Conservation (phyloP, 2,329 filamentous ascomycete genomes). For the Pezicula neosporulosa region DNA sequence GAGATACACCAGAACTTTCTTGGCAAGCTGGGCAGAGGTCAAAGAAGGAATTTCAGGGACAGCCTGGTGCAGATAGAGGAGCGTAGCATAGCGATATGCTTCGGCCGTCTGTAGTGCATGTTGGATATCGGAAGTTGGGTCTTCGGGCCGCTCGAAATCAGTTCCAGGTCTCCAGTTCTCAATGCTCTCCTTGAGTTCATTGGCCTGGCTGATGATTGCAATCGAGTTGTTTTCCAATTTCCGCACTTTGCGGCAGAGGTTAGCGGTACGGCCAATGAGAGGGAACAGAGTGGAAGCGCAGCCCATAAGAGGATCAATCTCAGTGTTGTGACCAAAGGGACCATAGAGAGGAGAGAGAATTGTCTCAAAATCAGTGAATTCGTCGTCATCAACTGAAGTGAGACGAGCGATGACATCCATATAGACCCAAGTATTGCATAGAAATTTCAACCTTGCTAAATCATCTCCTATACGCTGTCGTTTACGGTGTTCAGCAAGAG, state of each 20-base stretch:
- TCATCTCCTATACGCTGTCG: constrained; percentile 41
- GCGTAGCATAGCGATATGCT: constrained; percentile 63
- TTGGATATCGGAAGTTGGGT: constrained; percentile 57
- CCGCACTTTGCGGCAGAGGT: constrained; percentile 60
- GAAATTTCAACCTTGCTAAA: constrained; percentile 55
- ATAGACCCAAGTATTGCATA: constrained; percentile 72
- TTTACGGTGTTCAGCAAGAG: constrained; percentile 44
- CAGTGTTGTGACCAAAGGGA: constrained; percentile 34
- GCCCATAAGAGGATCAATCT: constrained; percentile 70
- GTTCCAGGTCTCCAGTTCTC: constrained; percentile 53
- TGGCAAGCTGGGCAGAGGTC: constrained; percentile 53
- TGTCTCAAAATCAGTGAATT: constrained; percentile 49
- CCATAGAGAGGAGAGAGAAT: constrained; percentile 37
- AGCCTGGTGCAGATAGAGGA: constrained; percentile 65
- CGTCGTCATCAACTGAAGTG: constrained; percentile 51
- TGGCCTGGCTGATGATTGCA: constrained; percentile 57
- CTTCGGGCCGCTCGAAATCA: constrained; percentile 58
- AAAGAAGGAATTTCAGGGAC: constrained; percentile 64
- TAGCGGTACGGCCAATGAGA: constrained; percentile 62
- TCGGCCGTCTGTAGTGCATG: constrained; percentile 65
- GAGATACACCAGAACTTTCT: constrained; percentile 57
- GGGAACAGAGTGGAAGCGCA: constrained; percentile 66
- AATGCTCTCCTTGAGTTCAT: constrained; percentile 56
- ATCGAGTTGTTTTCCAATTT: constrained; percentile 49
- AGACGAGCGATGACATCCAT: constrained; percentile 70